Percentiles rank a stretch among this genome's conserved stretches.
Evolutionary conservation across 371 early-diverging fungal species (phyloP).

Genomic region (Rhizoclosmatium hyalinum): DNA sequence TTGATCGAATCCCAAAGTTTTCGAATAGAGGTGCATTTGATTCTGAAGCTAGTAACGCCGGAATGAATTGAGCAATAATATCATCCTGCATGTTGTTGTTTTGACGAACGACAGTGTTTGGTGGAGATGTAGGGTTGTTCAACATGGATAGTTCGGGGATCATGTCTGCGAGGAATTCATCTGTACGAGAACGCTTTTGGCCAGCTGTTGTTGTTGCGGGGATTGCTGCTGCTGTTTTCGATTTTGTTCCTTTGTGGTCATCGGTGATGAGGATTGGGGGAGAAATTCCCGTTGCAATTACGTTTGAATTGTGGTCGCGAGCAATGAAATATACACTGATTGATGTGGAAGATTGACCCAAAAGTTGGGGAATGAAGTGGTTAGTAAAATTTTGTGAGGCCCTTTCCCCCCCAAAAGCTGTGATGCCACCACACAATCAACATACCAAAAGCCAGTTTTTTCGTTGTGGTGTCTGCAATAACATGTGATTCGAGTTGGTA

Average conservation of each 20-base stretch:
- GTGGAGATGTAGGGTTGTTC: constrained; percentile 14
- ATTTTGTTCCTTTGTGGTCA: constrained; percentile 85
- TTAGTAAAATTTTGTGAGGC: background rate
- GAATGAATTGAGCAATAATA: constrained; percentile 29
- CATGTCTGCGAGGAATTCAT: constrained; percentile 3
- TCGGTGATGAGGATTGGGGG: constrained; percentile 96
- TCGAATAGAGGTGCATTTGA: constrained; percentile 28
- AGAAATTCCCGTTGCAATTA: constrained; percentile 82
- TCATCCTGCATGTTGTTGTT: constrained; percentile 12
- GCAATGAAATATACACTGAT: constrained; percentile 76
- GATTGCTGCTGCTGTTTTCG: background rate
- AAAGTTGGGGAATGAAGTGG: constrained; percentile 8
- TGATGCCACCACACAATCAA: background rate
- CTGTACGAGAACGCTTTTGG: constrained; percentile 24
- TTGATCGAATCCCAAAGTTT: constrained; percentile 19
- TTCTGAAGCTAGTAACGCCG: constrained; percentile 24
- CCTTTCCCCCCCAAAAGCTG: background rate
- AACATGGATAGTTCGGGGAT: background rate
- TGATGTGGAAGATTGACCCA: constrained; percentile 1
- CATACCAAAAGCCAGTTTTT: constrained; percentile 81
- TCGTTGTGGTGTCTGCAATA: constrained; percentile 95
- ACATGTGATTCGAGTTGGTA: constrained; percentile 94
- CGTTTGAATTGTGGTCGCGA: constrained; percentile 69
- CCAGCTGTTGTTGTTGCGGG: background rate
- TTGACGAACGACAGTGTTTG: constrained; percentile 18